These are phyloP conservation scores for Fraxinus xanthoxyloides DNA, from an alignment of 305 asterid genomes.

Conservation along the genomic window DNA sequence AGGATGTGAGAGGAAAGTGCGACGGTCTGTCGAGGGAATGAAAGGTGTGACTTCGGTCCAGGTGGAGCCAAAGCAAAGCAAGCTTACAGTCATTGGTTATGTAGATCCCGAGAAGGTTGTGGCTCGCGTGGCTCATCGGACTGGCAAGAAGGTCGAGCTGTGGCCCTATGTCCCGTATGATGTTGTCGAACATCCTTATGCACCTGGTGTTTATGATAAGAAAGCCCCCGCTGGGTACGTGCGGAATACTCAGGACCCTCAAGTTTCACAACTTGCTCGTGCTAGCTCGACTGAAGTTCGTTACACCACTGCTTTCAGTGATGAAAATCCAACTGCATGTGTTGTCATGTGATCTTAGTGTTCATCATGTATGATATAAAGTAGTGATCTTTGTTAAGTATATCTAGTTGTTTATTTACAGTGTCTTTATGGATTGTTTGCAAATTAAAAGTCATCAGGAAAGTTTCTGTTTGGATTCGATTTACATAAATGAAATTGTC, in stretches of 20 bases:
- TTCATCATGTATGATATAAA: not conserved
- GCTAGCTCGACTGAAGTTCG: constrained; percentile 89
- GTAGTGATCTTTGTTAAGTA: not conserved
- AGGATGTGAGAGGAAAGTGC: constrained; percentile 83
- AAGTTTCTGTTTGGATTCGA: not conserved
- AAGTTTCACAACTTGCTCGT: constrained; percentile 59
- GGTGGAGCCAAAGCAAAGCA: constrained; percentile 70
- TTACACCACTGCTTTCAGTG: constrained; percentile 92
- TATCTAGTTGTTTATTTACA: constrained; percentile 1
- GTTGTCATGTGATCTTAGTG: constrained; percentile 58
- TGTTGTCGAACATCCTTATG: constrained; percentile 82
- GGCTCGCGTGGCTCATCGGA: constrained; percentile 75
- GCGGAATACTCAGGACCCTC: constrained; percentile 49
- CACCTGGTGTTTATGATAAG: constrained; percentile 74
- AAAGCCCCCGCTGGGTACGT: constrained; percentile 92
- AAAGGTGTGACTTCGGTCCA: constrained; percentile 75
- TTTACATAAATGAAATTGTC: not conserved
- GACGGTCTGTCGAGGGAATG: constrained; percentile 83
- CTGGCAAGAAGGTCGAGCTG: constrained; percentile 81
- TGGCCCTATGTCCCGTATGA: constrained; percentile 98
- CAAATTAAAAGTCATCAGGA: constrained; percentile 10
- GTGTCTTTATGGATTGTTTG: not conserved
- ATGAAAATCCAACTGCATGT: constrained; percentile 77
- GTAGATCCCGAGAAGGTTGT: constrained; percentile 79
- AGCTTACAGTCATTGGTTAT: constrained; percentile 79